Evolutionary conservation across 78 protist species (phyloP).

Genomic region (Tieghemostelium lacteum): DNA sequence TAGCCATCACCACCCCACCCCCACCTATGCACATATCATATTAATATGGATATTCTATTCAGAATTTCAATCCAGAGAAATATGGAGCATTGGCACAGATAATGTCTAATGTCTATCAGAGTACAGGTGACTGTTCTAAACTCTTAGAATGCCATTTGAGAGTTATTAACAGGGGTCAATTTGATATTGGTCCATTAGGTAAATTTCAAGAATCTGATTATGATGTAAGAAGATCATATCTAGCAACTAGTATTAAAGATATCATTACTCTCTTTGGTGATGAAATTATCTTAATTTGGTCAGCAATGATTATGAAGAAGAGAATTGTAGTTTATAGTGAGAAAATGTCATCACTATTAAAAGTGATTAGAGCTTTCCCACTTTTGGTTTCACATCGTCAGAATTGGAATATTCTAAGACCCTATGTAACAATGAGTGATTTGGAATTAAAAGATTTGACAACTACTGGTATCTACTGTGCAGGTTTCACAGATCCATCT

Average conservation of each 20-base stretch:
- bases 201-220: constrained; percentile 39
- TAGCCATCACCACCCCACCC: no score
- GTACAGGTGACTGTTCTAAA: constrained; percentile 58
- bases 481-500: constrained; percentile 81
- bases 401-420: constrained; percentile 79
- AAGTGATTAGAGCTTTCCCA: constrained; percentile 79
- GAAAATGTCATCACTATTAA: constrained; percentile 34
- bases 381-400: constrained; percentile 82
- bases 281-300: constrained; percentile 78
- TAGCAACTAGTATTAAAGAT: constrained; percentile 71
- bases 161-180: constrained; percentile 68
- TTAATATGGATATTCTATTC: no score
- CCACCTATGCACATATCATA: background rate
- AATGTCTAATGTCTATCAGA: constrained; percentile 54
- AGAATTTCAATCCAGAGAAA: constrained; percentile 83
- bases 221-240: constrained; percentile 70
- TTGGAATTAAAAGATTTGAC: constrained; percentile 54
- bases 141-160: constrained; percentile 71
- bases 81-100: constrained; percentile 69
- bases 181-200: constrained; percentile 78
- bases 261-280: constrained; percentile 65
- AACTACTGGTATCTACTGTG: constrained; percentile 65
- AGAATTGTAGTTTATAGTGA: constrained; percentile 65
- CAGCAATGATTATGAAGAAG: constrained; percentile 80
- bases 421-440: constrained; percentile 72